Evolutionary conservation across 352 stramenopile genomes (phyloP).

Genomic region (Albugo laibachii): DNA sequence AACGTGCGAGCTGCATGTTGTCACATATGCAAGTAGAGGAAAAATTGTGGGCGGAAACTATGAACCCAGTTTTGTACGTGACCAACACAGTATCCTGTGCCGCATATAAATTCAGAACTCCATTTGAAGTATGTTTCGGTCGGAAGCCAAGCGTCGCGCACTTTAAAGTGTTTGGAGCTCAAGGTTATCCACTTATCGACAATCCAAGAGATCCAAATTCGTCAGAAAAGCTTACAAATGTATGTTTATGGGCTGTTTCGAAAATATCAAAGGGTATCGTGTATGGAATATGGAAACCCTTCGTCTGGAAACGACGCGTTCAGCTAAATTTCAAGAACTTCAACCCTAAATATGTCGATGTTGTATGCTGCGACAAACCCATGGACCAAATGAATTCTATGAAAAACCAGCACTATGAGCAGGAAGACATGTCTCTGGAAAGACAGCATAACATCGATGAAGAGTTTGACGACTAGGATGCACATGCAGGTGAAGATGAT

Average conservation of each 20-base stretch:
- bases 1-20: constrained; percentile 8
- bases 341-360: neutral
- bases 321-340: neutral
- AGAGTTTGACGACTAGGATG: neutral
- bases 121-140: too few relatives aligned
- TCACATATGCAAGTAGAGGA: constrained; percentile 1
- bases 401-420: neutral
- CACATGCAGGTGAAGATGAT: neutral
- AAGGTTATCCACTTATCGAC: too few relatives aligned
- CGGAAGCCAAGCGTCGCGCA: too few relatives aligned
- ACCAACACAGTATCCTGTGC: too few relatives aligned
- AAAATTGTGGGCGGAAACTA: too few relatives aligned
- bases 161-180: neutral
- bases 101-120: neutral
- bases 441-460: neutral
- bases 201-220: too few relatives aligned
- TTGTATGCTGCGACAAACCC: neutral
- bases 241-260: too few relatives aligned
- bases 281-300: neutral
- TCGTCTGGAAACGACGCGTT: neutral
- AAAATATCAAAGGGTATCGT: neutral
- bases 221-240: too few relatives aligned
- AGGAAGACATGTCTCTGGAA: neutral
- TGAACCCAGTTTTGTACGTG: too few relatives aligned
- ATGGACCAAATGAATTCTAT: too few relatives aligned